Conservation (phyloP, 202 grass and related monocot species). For the Bolboschoenoplectus hybrid region DNA sequence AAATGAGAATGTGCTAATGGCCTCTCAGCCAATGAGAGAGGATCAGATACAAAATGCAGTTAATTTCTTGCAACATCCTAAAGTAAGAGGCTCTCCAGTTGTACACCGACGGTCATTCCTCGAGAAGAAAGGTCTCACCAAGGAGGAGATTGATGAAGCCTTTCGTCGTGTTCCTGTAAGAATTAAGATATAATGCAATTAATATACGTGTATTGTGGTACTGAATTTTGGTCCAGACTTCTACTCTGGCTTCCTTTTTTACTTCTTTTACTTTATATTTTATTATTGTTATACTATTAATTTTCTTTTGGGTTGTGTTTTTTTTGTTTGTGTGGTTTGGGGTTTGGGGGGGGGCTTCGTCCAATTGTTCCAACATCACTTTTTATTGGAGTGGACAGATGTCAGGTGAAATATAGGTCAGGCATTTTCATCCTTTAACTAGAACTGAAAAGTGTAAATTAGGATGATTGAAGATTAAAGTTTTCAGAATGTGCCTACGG, state of each 20-base stretch:
- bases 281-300: not conserved
- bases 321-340: not conserved
- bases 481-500: not conserved
- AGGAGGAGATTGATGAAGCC: slow-evolving; percentile 93
- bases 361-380: not conserved
- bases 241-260: not conserved
- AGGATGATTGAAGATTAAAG: not conserved
- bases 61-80: slow-evolving; percentile 92
- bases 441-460: not conserved
- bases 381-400: not conserved
- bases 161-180: slow-evolving; percentile 86
- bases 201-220: not conserved
- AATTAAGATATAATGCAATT: slow-evolving; percentile 20
- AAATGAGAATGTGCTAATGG: slow-evolving; percentile 35
- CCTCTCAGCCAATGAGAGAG: slow-evolving; percentile 61
- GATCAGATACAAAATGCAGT: slow-evolving; percentile 91
- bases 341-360: no score
- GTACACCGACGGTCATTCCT: slow-evolving; percentile 79
- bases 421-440: no score
- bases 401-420: not conserved
- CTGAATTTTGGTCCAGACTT: not conserved
- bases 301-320: not conserved
- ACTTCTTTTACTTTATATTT: slow-evolving; percentile 1
- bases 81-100: slow-evolving; percentile 77
- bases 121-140: slow-evolving; percentile 88